These are phyloP conservation scores for Mucor racemosus DNA, from an alignment of 371 early-diverging fungal species.

Conservation along the genomic window DNA sequence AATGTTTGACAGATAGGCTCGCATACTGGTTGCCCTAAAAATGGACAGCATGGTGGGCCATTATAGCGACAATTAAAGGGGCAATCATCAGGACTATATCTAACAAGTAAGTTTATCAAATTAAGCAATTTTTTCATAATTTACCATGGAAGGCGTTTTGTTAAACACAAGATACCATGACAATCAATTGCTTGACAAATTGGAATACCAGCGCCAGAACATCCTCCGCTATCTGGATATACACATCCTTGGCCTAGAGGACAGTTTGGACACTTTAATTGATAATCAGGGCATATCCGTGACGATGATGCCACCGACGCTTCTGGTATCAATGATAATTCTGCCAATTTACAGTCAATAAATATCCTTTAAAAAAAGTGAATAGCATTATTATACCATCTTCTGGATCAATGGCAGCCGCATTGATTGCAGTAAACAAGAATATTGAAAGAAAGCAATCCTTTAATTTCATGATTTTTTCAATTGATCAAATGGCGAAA, in stretches of 20 bases:
- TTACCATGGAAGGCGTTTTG: slow-evolving; percentile 22
- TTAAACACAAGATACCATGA: slow-evolving; percentile 4
- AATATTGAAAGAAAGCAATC: not conserved
- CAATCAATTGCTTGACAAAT: slow-evolving; percentile 19
- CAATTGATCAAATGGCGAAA: not conserved
- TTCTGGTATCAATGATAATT: not conserved
- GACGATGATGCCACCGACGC: not conserved
- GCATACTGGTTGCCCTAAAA: slow-evolving; percentile 33
- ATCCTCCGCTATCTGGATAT: slow-evolving; percentile 38
- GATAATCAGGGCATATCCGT: slow-evolving; percentile 18
- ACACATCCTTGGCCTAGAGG: slow-evolving; percentile 25
- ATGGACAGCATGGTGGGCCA: slow-evolving; percentile 35
- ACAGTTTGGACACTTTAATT: slow-evolving; percentile 35
- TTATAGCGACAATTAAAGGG: slow-evolving; percentile 31
- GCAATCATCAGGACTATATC: slow-evolving; percentile 22
- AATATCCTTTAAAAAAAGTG: no score
- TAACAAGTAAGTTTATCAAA: not conserved
- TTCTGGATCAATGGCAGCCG: not conserved
- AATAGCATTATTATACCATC: not conserved
- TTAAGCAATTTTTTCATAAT: not conserved
- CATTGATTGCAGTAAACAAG: not conserved
- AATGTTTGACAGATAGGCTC: slow-evolving; percentile 24
- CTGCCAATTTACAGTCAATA: not conserved
- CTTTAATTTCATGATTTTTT: not conserved
- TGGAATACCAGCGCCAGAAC: slow-evolving; percentile 29